Evolutionary conservation across 2,329 filamentous ascomycete species (phyloP).

Genomic region (Alternaria consortialis): DNA sequence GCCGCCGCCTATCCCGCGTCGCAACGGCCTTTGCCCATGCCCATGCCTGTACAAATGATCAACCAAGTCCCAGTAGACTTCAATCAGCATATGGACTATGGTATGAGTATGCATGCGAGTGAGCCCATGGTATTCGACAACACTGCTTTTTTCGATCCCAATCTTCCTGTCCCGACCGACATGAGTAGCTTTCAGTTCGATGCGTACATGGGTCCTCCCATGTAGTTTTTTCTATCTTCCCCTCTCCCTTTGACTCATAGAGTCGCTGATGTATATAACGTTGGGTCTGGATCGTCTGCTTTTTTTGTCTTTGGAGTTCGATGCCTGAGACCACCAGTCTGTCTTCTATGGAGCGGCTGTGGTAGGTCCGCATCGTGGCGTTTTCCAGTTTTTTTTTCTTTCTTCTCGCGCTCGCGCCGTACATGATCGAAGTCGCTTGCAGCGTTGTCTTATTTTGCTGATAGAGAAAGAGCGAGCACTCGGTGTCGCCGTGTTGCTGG

Average conservation of each 20-base stretch:
- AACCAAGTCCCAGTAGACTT: constrained; percentile 25
- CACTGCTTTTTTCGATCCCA: constrained; percentile 31
- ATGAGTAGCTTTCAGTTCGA: constrained; percentile 41
- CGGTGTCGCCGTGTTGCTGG: not conserved
- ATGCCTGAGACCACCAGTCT: constrained; percentile 37
- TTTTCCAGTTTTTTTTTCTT: not conserved
- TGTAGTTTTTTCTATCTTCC: not conserved
- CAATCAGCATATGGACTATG: constrained; percentile 31
- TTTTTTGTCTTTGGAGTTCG: constrained; percentile 16
- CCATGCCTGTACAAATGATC: constrained; percentile 14
- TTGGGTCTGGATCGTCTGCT: not conserved
- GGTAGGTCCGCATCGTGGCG: constrained; percentile 37
- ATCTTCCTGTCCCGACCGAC: constrained; percentile 17
- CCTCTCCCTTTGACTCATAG: not conserved
- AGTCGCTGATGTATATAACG: constrained; percentile 20
- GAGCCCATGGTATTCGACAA: constrained; percentile 31
- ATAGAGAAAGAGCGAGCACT: not conserved
- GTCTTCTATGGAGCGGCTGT: constrained; percentile 24
- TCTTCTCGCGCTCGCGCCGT: constrained; percentile 1
- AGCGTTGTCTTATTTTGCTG: not conserved
- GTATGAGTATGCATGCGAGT: constrained; percentile 32
- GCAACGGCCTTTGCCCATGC: constrained; percentile 19
- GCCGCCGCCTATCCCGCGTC: constrained; percentile 15
- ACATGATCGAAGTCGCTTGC: not conserved
- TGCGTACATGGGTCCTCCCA: constrained; percentile 29